Evolutionary conservation across 352 stramenopile species (phyloP).

Genomic region (Phytophthora idaei): DNA sequence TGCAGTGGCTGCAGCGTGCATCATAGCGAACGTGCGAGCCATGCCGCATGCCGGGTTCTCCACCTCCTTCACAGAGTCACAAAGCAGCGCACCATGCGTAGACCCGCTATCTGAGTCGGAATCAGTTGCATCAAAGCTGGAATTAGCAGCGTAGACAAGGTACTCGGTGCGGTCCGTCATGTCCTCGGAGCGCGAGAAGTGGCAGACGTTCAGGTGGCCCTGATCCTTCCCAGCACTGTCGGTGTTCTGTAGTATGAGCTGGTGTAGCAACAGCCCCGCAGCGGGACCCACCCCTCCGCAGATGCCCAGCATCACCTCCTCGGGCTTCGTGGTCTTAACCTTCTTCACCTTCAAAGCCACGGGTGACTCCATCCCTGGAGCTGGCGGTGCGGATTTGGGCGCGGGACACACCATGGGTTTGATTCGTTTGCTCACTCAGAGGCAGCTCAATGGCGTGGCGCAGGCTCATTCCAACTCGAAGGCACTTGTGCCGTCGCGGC

Average conservation of each 20-base stretch:
- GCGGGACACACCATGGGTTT: slow-evolving; percentile 2
- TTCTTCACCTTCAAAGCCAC: slow-evolving; percentile 15
- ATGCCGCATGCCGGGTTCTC: slow-evolving; percentile 79
- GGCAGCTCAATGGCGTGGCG: background rate
- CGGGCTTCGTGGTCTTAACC: slow-evolving; percentile 20
- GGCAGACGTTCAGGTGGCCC: slow-evolving; percentile 67
- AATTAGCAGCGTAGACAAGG: slow-evolving; percentile 37
- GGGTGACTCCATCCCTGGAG: slow-evolving; percentile 9
- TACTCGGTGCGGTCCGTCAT: slow-evolving; percentile 79
- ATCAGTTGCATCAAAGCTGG: slow-evolving; percentile 16
- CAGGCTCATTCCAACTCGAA: slow-evolving; percentile 19
- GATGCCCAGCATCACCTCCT: slow-evolving; percentile 70
- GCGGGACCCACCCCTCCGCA: slow-evolving; percentile 75
- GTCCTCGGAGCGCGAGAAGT: slow-evolving; percentile 78
- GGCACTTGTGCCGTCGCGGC: background rate
- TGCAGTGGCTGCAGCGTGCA: slow-evolving; percentile 49
- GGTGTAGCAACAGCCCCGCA: slow-evolving; percentile 72
- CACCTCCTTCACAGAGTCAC: slow-evolving; percentile 23
- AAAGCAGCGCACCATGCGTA: slow-evolving; percentile 1
- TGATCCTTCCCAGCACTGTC: slow-evolving; percentile 67
- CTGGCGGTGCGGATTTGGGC: background rate
- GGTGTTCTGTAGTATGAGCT: slow-evolving; percentile 76
- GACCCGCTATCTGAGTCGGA: slow-evolving; percentile 22
- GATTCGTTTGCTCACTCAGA: slow-evolving; percentile 1
- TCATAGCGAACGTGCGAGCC: slow-evolving; percentile 77